Base-by-base conservation (phyloP, 805 yeast genomes). In the Huiozyma sinensis region DNA sequence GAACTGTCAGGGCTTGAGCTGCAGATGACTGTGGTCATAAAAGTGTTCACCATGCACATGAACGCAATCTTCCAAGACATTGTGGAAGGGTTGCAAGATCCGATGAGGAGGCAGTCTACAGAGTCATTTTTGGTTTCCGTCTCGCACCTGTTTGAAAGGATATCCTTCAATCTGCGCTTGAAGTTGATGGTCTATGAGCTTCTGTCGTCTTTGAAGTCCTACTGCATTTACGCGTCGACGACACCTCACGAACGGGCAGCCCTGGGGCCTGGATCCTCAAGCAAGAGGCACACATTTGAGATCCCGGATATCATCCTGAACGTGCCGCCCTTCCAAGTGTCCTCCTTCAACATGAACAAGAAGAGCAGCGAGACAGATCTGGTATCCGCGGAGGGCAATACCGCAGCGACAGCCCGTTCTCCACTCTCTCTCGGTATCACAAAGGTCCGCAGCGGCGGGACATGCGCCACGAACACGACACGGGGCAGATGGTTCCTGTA, bases 271-370 rank as follows among this genome's bases (percentile, higher is more conserved):
- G n/a, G 33, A 11, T 9, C n/a, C 11, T 11, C 9, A 11, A 34
- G 27, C 5, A 6, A 17, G 10, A 34, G 12, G 9, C 10, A 9
- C 27, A 9, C 8, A 9, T 45, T 50, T 28, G 49, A 51, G 13
- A 41, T 55, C 1, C 65, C 65, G 6, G 39, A 46, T 9, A 46
- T 45, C 11, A 46, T 61, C 31, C 27, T 53, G 10, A 45, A 51
- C 8, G 43, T 61, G 10, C 64, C 66, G 12, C 64, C 64, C 6
- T 61, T 61, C 36, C 54, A 57, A 45, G 61, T 60, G 6, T 58
- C 65, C 8, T 61, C 65, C 10, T 61, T 61, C 35, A 17, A 17
- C 24, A 17, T 17, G 24, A 17, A 31, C 33, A 31, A 31, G 33
- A 8, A 11, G 2, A 31, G 33, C 11, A 31, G 9, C 11, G 11